A percentile compares a stretch with the other conserved stretches of the same genome.
Evolutionary conservation across 2,329 filamentous ascomycete species (phyloP).

Genomic region (Monosporascus sp.): DNA sequence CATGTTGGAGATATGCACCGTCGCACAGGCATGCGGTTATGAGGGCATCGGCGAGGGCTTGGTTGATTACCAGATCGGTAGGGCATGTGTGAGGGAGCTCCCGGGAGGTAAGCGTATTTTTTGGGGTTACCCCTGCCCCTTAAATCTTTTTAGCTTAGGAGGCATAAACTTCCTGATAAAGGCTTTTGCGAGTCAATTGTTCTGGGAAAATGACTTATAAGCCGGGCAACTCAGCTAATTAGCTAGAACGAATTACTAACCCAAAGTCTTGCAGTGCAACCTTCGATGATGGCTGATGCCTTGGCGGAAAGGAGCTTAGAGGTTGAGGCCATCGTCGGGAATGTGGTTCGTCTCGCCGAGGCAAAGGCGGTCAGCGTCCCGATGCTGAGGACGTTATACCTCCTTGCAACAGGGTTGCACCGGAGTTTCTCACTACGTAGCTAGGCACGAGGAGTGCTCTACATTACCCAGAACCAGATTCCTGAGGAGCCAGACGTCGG

Average conservation of each 20-base stretch:
- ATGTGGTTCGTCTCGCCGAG: conserved; percentile 22
- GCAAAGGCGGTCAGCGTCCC: conserved; percentile 22
- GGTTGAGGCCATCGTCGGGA: conserved; percentile 30
- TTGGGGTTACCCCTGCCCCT: no score
- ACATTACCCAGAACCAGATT: no score
- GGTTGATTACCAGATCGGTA: conserved; percentile 24
- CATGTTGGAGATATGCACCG: conserved; percentile 28
- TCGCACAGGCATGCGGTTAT: conserved; percentile 29
- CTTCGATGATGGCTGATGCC: conserved; percentile 29
- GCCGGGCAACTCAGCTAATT: no score
- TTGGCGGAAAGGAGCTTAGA: conserved; percentile 22
- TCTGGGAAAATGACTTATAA: no score
- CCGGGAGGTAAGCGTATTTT: conserved; percentile 9
- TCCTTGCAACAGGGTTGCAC: conserved; percentile 31
- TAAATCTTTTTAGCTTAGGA: no score
- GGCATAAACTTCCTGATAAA: no score
- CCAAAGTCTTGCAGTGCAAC: conserved; percentile 12
- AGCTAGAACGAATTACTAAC: no score
- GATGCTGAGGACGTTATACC: conserved; percentile 33
- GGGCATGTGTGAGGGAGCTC: conserved; percentile 11
- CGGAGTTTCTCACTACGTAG: conserved; percentile 13
- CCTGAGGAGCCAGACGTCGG: no score
- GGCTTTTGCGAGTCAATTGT: no score
- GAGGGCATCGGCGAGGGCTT: conserved; percentile 19
- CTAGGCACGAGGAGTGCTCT: neutral